Percentiles rank a stretch among this genome's conserved stretches.
Evolutionary conservation across 2,329 filamentous ascomycete species (phyloP).

Genomic region (Fusarium zealandicum): DNA sequence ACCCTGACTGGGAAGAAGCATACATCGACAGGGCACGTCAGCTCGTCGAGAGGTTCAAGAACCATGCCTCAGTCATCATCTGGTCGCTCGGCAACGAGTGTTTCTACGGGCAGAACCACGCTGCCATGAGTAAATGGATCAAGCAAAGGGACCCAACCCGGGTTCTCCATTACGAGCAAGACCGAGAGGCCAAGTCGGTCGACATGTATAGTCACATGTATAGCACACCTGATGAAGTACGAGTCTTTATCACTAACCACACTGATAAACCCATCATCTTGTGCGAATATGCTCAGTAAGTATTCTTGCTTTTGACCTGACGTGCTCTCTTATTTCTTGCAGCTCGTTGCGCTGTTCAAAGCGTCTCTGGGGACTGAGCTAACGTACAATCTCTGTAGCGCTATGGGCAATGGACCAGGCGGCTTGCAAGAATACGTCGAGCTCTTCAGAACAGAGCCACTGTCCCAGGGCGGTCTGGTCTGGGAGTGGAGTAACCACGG

Average conservation of each 20-base stretch:
- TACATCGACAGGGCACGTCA: constrained; percentile 73
- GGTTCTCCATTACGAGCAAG: constrained; percentile 71
- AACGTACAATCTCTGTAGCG: constrained; percentile 37
- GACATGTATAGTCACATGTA: constrained; percentile 76
- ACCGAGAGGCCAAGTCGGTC: constrained; percentile 62
- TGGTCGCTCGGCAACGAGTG: constrained; percentile 78
- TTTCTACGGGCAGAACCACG: constrained; percentile 73
- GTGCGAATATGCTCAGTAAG: constrained; percentile 58
- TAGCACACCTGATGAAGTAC: constrained; percentile 52
- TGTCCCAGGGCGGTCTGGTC: constrained; percentile 67
- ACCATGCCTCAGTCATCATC: constrained; percentile 71
- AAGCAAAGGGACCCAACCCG: constrained; percentile 61
- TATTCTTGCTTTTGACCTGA: too few relatives aligned
- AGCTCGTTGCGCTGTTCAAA: background rate
- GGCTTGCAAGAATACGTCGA: constrained; percentile 72
- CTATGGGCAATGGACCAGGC: constrained; percentile 78
- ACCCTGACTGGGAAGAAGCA: constrained; percentile 66
- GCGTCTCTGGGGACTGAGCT: background rate
- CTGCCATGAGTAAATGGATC: constrained; percentile 71
- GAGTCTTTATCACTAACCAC: constrained; percentile 2
- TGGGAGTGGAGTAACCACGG: constrained; percentile 70
- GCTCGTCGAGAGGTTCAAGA: constrained; percentile 65
- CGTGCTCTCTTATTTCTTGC: background rate
- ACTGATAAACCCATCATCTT: constrained; percentile 62
- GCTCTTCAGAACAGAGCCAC: constrained; percentile 62